Percentiles rank a stretch among this genome's conserved stretches.
Conservation (phyloP, 1,139 yeast genomes). For the Suhomyces chickasaworum region DNA sequence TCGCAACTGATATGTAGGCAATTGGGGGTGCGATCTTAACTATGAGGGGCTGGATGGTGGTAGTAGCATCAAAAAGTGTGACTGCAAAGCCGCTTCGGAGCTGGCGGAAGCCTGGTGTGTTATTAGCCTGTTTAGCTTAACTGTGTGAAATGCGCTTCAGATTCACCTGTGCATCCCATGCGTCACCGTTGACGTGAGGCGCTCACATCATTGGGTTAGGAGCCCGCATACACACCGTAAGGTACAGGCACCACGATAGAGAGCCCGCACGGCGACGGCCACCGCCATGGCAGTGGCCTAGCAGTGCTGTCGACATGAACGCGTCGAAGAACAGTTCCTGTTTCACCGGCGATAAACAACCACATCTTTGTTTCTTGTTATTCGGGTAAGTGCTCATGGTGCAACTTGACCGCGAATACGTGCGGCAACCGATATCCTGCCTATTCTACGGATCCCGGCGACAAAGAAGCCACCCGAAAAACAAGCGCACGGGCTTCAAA, state of each 20-base stretch:
- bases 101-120: neutral
- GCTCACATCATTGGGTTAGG: neutral
- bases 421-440: neutral
- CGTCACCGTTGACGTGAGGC: slow-evolving; percentile 1
- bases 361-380: neutral
- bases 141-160: neutral
- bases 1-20: neutral
- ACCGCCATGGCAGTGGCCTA: neutral
- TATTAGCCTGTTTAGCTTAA: neutral
- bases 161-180: neutral
- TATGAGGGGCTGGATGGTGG: too few relatives aligned
- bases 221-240: neutral
- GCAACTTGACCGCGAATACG: neutral
- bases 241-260: neutral
- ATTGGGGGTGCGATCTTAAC: neutral
- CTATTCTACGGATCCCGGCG: neutral
- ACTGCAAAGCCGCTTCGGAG: too few relatives aligned
- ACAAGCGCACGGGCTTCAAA: neutral
- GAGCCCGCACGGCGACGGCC: neutral
- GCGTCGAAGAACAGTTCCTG: too few relatives aligned
- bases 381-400: neutral
- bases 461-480: neutral
- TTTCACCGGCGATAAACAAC: neutral
- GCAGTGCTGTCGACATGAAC: too few relatives aligned
- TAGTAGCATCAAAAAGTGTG: too few relatives aligned